These are phyloP conservation scores for Dactylonectria macrodidyma DNA, from an alignment of 2,329 filamentous ascomycete species.

Conservation along the genomic window DNA sequence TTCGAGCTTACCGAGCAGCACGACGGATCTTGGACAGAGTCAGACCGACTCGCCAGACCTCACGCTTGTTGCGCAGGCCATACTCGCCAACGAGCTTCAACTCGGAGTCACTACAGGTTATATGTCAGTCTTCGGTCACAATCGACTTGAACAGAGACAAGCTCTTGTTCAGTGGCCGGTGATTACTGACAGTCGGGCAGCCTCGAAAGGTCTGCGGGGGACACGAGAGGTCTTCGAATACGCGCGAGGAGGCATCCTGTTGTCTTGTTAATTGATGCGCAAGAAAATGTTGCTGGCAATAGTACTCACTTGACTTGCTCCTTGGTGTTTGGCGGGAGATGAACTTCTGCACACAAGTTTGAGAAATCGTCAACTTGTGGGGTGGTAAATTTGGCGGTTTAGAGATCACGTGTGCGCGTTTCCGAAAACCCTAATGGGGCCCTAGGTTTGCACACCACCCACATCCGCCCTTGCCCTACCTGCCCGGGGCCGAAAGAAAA, in stretches of 20 bases:
- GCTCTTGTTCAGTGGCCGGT: conserved; percentile 98
- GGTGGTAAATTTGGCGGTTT: conserved; percentile 50
- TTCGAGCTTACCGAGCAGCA: conserved; percentile 89
- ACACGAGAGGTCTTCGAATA: conserved; percentile 99
- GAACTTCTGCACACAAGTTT: conserved; percentile 49
- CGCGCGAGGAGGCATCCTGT: conserved; percentile 67
- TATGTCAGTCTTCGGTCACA: conserved; percentile 80
- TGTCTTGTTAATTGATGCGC: conserved; percentile 48
- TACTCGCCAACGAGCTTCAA: conserved; percentile 99
- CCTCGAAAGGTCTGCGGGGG: conserved; percentile 98
- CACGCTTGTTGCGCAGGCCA: conserved; percentile 99
- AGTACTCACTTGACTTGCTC: conserved; percentile 59
- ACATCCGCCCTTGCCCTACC: conserved; percentile 53
- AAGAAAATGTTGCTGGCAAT: conserved; percentile 27
- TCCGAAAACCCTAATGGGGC: conserved; percentile 52
- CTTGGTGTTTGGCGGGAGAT: conserved; percentile 55
- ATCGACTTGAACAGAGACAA: conserved; percentile 97
- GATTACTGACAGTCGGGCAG: conserved; percentile 98
- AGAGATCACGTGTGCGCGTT: conserved; percentile 47
- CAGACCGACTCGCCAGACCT: conserved; percentile 99
- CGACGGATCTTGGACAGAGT: conserved; percentile 99
- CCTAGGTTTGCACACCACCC: conserved; percentile 15
- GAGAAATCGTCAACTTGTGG: conserved; percentile 53
- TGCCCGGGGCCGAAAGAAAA: conserved; percentile 44
- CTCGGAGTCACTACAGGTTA: conserved; percentile 90